A percentile compares a stretch with the other conserved stretches of the same genome.
phyloP scores from a whole-genome alignment of 2,329 filamentous ascomycete genomes.

The Fusarium metavorans region DNA sequence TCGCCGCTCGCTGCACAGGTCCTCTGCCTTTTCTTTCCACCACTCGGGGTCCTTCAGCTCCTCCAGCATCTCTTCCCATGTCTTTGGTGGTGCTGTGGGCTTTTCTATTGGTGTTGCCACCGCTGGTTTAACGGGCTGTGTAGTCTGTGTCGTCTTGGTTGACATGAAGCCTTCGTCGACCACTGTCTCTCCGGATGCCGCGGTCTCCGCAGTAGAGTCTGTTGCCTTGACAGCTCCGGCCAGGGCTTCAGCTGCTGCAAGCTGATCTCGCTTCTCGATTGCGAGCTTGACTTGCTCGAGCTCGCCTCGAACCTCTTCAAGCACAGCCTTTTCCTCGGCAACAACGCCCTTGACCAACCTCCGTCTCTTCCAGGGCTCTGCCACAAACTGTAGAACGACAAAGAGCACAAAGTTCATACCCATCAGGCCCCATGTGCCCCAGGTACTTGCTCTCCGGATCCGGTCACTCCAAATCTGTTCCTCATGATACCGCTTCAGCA shows the following conservation, averaged over 20 bases:
- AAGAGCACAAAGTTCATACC: slow-evolving; percentile 94
- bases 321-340: slow-evolving; percentile 75
- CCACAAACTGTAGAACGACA: slow-evolving; percentile 85
- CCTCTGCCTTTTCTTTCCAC: slow-evolving; percentile 64
- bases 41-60: slow-evolving; percentile 54
- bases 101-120: slow-evolving; percentile 12
- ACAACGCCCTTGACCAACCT: slow-evolving; percentile 86
- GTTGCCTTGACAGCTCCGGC: slow-evolving; percentile 22
- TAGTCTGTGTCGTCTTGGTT: slow-evolving; percentile 1
- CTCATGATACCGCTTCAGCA: slow-evolving; percentile 94
- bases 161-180: slow-evolving; percentile 3
- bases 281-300: slow-evolving; percentile 51
- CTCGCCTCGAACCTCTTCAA: slow-evolving; percentile 62
- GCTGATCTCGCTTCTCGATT: slow-evolving; percentile 43
- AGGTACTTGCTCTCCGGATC: slow-evolving; percentile 94
- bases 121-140: slow-evolving; percentile 13
- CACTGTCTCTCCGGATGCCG: slow-evolving; percentile 12
- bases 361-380: slow-evolving; percentile 90
- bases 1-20: slow-evolving; percentile 74
- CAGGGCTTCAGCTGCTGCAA: slow-evolving; percentile 23
- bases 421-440: slow-evolving; percentile 99
- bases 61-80: slow-evolving; percentile 61
- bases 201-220: slow-evolving; percentile 7
- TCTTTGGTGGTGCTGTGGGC: slow-evolving; percentile 11
- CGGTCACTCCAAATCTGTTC: slow-evolving; percentile 99